Conservation (phyloP, 2,329 filamentous ascomycete genomes). For the Fusarium protoensiforme region DNA sequence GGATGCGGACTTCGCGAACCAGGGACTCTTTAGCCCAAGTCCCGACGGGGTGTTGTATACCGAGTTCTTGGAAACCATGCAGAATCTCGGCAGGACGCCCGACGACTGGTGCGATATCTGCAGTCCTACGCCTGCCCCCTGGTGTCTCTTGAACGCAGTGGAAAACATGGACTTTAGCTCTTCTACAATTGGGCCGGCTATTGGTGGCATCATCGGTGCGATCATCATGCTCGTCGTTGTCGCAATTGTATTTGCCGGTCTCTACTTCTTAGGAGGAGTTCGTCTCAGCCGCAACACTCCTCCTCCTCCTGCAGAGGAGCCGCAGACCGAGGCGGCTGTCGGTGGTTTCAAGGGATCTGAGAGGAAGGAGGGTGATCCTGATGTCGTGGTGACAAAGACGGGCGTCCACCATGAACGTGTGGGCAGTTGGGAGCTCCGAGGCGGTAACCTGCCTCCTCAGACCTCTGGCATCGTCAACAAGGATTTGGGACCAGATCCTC, state of each 20-base stretch:
- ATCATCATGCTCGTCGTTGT: slow-evolving; percentile 51
- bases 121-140: slow-evolving; percentile 45
- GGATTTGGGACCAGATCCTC: slow-evolving; percentile 30
- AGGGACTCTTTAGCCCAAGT: slow-evolving; percentile 55
- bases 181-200: slow-evolving; percentile 47
- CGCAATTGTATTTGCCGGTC: slow-evolving; percentile 46
- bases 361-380: slow-evolving; percentile 57
- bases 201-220: slow-evolving; percentile 61
- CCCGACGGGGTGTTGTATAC: slow-evolving; percentile 51
- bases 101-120: slow-evolving; percentile 60
- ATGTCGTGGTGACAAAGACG: slow-evolving; percentile 53
- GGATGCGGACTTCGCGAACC: slow-evolving; percentile 48
- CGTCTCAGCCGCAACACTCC: slow-evolving; percentile 41
- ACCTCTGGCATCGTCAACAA: slow-evolving; percentile 39
- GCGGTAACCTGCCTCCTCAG: slow-evolving; percentile 20
- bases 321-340: slow-evolving; percentile 12
- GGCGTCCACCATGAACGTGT: slow-evolving; percentile 58
- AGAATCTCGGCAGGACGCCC: slow-evolving; percentile 47
- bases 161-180: neutral
- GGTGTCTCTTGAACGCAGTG: slow-evolving; percentile 46
- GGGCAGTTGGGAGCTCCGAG: slow-evolving; percentile 62
- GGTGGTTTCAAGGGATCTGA: slow-evolving; percentile 59
- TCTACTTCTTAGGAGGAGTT: slow-evolving; percentile 49
- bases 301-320: slow-evolving; percentile 5
- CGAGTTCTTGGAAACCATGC: slow-evolving; percentile 53